Evolutionary conservation across 2,329 filamentous ascomycete species (phyloP), one percentile per base, ranked within the genome.

Genomic region (Calonectria hawksworthii): DNA sequence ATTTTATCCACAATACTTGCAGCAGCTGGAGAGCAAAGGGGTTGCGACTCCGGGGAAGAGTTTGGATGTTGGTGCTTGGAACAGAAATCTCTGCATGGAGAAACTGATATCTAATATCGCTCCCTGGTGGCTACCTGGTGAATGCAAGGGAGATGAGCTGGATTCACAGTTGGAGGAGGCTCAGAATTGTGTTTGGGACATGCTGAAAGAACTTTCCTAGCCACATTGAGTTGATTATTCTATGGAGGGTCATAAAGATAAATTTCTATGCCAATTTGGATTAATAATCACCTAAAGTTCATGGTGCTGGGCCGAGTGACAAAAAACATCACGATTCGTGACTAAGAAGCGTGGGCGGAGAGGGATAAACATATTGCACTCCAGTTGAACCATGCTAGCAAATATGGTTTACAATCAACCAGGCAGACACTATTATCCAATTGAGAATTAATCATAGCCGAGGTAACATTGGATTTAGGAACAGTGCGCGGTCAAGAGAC

Each of bases 121-220:
- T 6, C 75, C 70, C 26, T 76, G 74, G 74, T 74, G 50, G 16
- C 14, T 76, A 1, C 68, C 70, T n/a, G 64, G 74, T 1, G 44
- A 52, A 30, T 41, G 26, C 9, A 38, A 36, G 21, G 64, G 18
- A 9, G 11, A 23, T 0, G 47, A 52, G 5, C 18, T 52, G n/a
- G 38, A 67, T 16, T 1, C 28, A 10, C 3, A 67, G 64, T 16
- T 67, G 21, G 13, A 38, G 36, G 28, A 30, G 16, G 14, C 51
- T 21, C 26, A 14, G 8, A 21, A 32, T 32, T 54, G 16, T 21
- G 26, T n/a, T 18, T 30, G 18, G 16, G 28, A 32, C 16, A 54
- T 21, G 51, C 30, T 32, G 28, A 32, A 32, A 21, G 28, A 21
- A 5, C 51, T 54, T 30, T 32, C 51, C 16, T 11, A 32, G 26